Evolutionary conservation across 805 yeast genomes (phyloP).

Genomic region (Kluyveromyces wickerhamii): DNA sequence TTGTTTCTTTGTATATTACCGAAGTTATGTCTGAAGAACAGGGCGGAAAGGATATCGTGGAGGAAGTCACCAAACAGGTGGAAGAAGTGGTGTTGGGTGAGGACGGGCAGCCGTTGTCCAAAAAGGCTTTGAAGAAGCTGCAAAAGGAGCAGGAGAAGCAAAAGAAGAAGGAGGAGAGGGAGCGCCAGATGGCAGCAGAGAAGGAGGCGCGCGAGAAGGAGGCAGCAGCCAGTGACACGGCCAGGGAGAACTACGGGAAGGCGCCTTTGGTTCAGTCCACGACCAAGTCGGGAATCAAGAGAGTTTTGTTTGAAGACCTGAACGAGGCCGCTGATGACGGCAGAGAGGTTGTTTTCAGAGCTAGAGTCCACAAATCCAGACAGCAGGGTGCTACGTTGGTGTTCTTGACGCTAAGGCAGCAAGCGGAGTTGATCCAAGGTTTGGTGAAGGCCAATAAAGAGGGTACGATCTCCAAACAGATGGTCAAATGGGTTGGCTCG

Average conservation of each 20-base stretch:
- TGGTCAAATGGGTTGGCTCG: conserved; percentile 92
- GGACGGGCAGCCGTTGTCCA: conserved; percentile 85
- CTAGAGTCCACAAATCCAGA: conserved; percentile 88
- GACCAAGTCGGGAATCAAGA: conserved; percentile 53
- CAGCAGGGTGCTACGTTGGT: conserved; percentile 94
- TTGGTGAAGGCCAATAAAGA: conserved; percentile 69
- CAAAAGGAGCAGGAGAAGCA: conserved; percentile 91
- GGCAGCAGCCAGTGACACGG: conserved; percentile 76
- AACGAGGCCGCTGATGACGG: conserved; percentile 46
- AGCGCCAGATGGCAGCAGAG: conserved; percentile 78
- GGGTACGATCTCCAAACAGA: conserved; percentile 72
- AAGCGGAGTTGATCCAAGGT: conserved; percentile 73
- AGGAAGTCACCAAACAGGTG: conserved; percentile 3
- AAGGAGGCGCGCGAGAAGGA: conserved; percentile 66
- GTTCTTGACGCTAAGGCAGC: conserved; percentile 89
- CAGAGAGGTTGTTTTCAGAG: conserved; percentile 75
- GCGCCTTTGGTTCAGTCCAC: conserved; percentile 78
- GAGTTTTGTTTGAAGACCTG: conserved; percentile 52
- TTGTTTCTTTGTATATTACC: no score
- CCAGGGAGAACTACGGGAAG: conserved; percentile 84
- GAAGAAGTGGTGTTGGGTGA: conserved; percentile 42
- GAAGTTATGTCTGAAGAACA: conserved; percentile 5
- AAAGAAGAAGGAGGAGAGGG: conserved; percentile 86
- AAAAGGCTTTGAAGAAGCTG: conserved; percentile 90
- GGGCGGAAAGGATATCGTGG: neutral